Evolutionary conservation across 306 rosid genomes (phyloP).

Genomic region (Sesbania bispinosa): DNA sequence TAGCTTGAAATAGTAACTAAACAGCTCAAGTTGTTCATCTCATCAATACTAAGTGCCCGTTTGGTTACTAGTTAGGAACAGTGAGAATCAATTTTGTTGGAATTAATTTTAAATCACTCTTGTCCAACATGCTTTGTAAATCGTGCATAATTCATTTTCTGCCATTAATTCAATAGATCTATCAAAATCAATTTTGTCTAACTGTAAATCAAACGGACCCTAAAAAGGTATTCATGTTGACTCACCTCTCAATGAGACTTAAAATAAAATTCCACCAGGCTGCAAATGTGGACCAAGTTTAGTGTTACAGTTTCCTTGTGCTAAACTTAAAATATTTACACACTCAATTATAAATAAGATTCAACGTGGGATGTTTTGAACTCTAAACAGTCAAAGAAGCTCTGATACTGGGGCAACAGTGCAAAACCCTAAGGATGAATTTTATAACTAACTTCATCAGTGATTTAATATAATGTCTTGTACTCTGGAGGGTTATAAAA

Average conservation of each 20-base stretch:
- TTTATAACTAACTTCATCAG: not conserved
- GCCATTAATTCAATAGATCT: too few species aligned
- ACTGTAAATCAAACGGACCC: too few species aligned
- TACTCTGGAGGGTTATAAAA: slow-evolving; percentile 3
- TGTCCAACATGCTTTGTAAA: too few species aligned
- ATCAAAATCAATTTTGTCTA: too few species aligned
- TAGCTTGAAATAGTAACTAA: not conserved
- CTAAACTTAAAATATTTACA: not conserved
- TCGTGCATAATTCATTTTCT: too few species aligned
- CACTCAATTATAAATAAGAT: not conserved
- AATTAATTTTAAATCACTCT: too few species aligned
- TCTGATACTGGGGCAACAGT: not conserved
- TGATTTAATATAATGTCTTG: slow-evolving; percentile 9
- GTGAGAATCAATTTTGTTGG: too few species aligned
- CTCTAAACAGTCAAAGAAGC: slow-evolving; percentile 8
- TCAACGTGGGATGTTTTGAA: not conserved
- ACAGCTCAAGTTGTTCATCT: not conserved
- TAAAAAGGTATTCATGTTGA: not conserved
- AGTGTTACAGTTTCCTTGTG: not conserved
- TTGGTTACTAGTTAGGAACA: too few species aligned
- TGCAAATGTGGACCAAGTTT: not conserved
- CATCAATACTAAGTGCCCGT: too few species aligned
- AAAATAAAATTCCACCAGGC: not conserved
- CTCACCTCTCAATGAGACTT: not conserved
- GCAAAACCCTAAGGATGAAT: not conserved